Evolutionary conservation across 1,284 basidiomycete species (phyloP).

Genomic region (Earliella scabrosa): DNA sequence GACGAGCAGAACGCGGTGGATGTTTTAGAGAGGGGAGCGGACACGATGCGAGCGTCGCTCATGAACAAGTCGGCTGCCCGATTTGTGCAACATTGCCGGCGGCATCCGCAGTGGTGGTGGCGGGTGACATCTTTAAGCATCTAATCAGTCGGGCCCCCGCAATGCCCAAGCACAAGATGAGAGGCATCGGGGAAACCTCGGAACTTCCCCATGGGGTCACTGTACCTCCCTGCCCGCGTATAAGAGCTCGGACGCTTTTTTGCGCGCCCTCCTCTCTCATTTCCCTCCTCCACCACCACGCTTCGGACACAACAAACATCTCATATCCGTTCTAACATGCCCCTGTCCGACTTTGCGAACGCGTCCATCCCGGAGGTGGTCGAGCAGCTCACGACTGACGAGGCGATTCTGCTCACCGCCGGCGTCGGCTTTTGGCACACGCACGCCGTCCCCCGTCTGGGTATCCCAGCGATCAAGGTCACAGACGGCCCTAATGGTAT

Average conservation of each 20-base stretch:
- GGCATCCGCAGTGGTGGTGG: no score
- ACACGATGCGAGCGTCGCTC: no score
- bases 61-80: not conserved
- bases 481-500: slow-evolving; percentile 77
- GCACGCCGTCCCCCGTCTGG: slow-evolving; percentile 62
- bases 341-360: slow-evolving; percentile 69
- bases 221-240: not conserved
- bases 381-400: slow-evolving; percentile 69
- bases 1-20: slow-evolving; percentile 1
- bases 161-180: slow-evolving; percentile 15
- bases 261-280: not conserved
- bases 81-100: no score
- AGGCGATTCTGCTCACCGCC: slow-evolving; percentile 70
- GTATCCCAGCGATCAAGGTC: slow-evolving; percentile 75
- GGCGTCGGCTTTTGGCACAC: slow-evolving; percentile 83
- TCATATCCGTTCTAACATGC: slow-evolving; percentile 55
- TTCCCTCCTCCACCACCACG: no score
- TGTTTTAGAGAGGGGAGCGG: no score
- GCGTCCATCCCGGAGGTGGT: slow-evolving; percentile 64
- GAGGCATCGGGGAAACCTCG: slow-evolving; percentile 17
- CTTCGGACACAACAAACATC: no score
- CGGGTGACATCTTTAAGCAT: not conserved
- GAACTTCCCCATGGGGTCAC: slow-evolving; percentile 6
- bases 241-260: slow-evolving; percentile 10
- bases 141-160: slow-evolving; percentile 15